Base-by-base conservation (phyloP, 192 early-diverging fungal species). In the Dissophora globulifera region DNA sequence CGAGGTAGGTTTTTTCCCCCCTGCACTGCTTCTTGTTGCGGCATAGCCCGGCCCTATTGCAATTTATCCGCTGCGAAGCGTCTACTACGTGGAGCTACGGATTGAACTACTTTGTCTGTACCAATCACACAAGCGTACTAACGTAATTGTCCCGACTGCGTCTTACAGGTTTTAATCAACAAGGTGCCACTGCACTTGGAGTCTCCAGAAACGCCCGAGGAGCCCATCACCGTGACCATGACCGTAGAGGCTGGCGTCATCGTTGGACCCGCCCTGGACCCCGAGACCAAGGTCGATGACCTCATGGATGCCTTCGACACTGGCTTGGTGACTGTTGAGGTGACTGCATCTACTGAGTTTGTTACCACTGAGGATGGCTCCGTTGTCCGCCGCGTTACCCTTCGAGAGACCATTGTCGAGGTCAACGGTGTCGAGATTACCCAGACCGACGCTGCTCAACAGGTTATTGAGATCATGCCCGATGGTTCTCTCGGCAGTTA, bases 251-350 rank as follows among this genome's bases (percentile, higher is more conserved):
- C 65, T 16, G 67, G 72, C 29, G 72, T 81, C 54, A 63, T 82
- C 32, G 60, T 66, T 20, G 67, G 79, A 50, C 67, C 81, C 17
- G 64, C 64, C 40, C 61, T 82, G 22, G 60, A 70, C 17, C 81
- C 82, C 20, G 69, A 70, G 46, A 82, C 82, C 38, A 75, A 81
- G 15, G 49, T 68, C 3, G 75, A 72, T 16, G 48, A 81, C n/a
- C 64, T 86, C 19, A 79, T 79, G 49, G 62, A 83, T 43, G 67
- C 59, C 29, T 88, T 88, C 51, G 83, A 86, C 42, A 38, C 58
- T 52, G 84, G 86, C 7, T 70, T 88, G 13, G 84, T 82, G 20
- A 85, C 83, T 10, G 86, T 88, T 22, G 78, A 88, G 60, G 80
- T 88, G 25, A 78, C 67, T 15, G 81, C 84, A 23, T 49, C 67